A percentile compares a stretch with the other conserved stretches of the same genome.
phyloP scores from a whole-genome alignment of 179 eudicot genomes.

The Sideroxylon spinosum region DNA sequence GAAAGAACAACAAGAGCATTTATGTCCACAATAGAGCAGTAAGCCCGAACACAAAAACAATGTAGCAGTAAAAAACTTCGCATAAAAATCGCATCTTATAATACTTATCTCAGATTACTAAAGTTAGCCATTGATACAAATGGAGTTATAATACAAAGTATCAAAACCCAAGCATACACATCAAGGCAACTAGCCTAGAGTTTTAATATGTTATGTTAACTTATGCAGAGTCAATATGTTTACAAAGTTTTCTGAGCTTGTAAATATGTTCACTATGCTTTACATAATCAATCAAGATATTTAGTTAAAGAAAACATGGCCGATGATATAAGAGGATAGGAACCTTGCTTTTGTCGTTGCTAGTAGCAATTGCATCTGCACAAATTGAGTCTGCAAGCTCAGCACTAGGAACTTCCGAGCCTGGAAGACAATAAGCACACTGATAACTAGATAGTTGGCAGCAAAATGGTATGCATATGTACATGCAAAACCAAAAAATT shows the following conservation, averaged over 20 bases:
- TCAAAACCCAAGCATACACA: constrained; percentile 13
- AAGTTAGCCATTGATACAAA: neutral
- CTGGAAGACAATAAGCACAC: constrained; percentile 34
- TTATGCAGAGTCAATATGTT: neutral
- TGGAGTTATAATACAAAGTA: neutral
- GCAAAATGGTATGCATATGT: neutral
- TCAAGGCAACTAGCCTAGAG: neutral
- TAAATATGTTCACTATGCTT: neutral
- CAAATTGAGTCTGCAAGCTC: constrained; percentile 78
- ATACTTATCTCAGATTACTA: no score
- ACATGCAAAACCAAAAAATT: no score
- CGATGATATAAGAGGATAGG: constrained; percentile 6
- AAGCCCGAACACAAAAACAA: neutral
- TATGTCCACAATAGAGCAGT: neutral
- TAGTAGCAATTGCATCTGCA: constrained; percentile 40
- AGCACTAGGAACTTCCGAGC: constrained; percentile 55
- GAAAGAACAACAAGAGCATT: constrained; percentile 1
- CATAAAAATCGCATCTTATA: neutral
- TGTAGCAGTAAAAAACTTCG: neutral
- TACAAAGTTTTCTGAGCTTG: neutral
- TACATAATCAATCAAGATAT: neutral
- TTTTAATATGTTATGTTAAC: neutral
- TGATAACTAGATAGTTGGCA: neutral
- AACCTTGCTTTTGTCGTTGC: constrained; percentile 39
- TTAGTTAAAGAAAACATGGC: neutral